Conservation (phyloP, 257 asterid genomes). For the Capsicum chinense region DNA sequence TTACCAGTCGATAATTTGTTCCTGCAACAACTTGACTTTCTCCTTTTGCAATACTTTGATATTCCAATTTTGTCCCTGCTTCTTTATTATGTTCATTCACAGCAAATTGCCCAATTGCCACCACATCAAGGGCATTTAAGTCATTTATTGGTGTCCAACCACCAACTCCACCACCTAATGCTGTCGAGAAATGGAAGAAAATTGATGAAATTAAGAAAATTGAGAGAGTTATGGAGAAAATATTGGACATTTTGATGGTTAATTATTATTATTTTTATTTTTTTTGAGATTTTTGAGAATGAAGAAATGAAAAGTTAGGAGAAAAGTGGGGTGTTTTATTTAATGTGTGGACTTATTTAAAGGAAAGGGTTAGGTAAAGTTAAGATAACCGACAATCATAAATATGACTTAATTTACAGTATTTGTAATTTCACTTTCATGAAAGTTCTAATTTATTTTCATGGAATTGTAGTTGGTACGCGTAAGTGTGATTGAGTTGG, state of each 20-base stretch:
- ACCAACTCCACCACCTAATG: not conserved
- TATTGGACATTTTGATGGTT: constrained; percentile 24
- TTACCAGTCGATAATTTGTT: constrained; percentile 41
- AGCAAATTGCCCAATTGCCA: constrained; percentile 44
- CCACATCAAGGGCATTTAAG: constrained; percentile 39
- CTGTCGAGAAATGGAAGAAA: constrained; percentile 23
- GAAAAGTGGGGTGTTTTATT: not conserved
- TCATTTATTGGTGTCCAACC: constrained; percentile 40
- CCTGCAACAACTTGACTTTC: constrained; percentile 51
- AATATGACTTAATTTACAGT: not conserved
- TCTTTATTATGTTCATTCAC: constrained; percentile 46
- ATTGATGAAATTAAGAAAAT: constrained; percentile 26
- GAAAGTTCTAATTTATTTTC: not conserved
- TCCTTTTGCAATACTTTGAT: constrained; percentile 34
- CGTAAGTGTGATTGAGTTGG: not conserved
- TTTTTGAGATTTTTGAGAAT: not conserved
- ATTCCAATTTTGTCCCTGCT: constrained; percentile 32
- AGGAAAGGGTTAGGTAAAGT: constrained; percentile 1
- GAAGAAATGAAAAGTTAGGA: not conserved
- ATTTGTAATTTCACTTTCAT: not conserved
- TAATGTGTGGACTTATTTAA: not conserved
- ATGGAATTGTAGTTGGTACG: not conserved
- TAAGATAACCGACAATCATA: not conserved
- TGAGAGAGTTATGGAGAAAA: not conserved
- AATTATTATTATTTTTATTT: not conserved